Percentiles rank a stretch among this genome's conserved stretches.
phyloP scores from a whole-genome alignment of 495 filamentous ascomycete genomes.

The Glutinoglossum americanum region DNA sequence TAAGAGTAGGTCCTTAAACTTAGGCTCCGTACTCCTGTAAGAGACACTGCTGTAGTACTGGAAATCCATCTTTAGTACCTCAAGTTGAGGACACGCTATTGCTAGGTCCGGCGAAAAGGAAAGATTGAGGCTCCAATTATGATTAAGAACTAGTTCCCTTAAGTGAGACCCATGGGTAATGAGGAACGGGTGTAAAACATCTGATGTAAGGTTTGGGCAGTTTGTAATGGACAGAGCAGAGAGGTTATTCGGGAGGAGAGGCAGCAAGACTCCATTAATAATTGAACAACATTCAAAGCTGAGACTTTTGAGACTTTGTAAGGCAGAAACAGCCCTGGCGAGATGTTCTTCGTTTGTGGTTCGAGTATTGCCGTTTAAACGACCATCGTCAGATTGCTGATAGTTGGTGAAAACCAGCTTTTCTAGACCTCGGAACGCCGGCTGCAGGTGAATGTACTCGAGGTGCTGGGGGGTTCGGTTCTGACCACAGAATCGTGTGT shows the following conservation, averaged over 20 bases:
- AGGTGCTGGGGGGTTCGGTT: constrained; percentile 28
- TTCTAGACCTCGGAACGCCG: constrained; percentile 34
- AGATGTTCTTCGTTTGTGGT: constrained; percentile 24
- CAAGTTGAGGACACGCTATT: constrained; percentile 40
- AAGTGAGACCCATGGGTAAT: constrained; percentile 37
- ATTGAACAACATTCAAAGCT: constrained; percentile 45
- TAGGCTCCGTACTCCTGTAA: constrained; percentile 47
- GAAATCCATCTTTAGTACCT: constrained; percentile 49
- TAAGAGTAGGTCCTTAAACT: constrained; percentile 39
- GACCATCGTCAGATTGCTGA: constrained; percentile 19
- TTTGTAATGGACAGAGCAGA: constrained; percentile 47
- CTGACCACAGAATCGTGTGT: constrained; percentile 34
- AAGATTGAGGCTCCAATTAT: constrained; percentile 57
- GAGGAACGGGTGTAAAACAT: constrained; percentile 37
- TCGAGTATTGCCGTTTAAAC: constrained; percentile 11
- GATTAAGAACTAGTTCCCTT: constrained; percentile 40
- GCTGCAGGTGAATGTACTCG: constrained; percentile 28
- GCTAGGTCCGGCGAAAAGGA: constrained; percentile 42
- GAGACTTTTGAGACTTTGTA: constrained; percentile 39
- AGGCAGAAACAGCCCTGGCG: constrained; percentile 30
- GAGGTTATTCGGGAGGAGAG: constrained; percentile 38
- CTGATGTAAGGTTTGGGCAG: constrained; percentile 43
- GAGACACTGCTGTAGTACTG: constrained; percentile 37
- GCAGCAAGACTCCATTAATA: constrained; percentile 35
- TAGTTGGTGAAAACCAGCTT: constrained; percentile 45